Conservation (phyloP, 257 asterid species). For the Scutellaria baicalensis region DNA sequence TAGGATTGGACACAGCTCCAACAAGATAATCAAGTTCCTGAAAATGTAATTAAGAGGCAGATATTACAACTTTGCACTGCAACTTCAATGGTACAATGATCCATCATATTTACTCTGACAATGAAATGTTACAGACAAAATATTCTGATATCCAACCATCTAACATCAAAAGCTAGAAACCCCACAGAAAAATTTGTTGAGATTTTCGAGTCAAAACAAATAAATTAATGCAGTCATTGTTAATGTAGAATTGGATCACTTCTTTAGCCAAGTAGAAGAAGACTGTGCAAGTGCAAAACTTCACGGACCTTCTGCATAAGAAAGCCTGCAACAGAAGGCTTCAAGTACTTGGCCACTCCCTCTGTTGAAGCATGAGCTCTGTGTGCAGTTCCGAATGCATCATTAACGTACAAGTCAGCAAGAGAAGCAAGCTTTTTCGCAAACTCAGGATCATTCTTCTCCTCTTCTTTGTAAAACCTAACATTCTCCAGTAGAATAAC, state of each 20-base stretch:
- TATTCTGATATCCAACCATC: background rate
- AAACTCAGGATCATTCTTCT: conserved; percentile 53
- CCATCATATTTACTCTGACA: background rate
- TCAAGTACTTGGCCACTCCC: conserved; percentile 44
- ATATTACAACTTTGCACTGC: background rate
- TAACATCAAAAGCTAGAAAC: background rate
- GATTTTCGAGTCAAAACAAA: background rate
- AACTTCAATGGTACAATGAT: background rate
- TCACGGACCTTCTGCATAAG: conserved; percentile 52
- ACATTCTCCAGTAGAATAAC: conserved; percentile 81
- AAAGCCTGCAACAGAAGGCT: conserved; percentile 50
- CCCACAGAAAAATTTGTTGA: background rate
- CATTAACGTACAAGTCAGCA: conserved; percentile 62
- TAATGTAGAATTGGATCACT: background rate
- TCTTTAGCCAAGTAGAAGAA: background rate
- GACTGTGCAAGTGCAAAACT: background rate
- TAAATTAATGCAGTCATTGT: background rate
- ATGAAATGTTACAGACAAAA: background rate
- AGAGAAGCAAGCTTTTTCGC: conserved; percentile 55
- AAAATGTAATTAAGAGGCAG: background rate
- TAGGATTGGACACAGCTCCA: conserved; percentile 73
- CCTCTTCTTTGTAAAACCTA: conserved; percentile 49
- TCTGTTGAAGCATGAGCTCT: conserved; percentile 62
- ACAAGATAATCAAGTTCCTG: conserved; percentile 87
- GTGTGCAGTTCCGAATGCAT: conserved; percentile 85